phyloP scores from a whole-genome alignment of 208 protist species.

The Crithidia expoeki region DNA sequence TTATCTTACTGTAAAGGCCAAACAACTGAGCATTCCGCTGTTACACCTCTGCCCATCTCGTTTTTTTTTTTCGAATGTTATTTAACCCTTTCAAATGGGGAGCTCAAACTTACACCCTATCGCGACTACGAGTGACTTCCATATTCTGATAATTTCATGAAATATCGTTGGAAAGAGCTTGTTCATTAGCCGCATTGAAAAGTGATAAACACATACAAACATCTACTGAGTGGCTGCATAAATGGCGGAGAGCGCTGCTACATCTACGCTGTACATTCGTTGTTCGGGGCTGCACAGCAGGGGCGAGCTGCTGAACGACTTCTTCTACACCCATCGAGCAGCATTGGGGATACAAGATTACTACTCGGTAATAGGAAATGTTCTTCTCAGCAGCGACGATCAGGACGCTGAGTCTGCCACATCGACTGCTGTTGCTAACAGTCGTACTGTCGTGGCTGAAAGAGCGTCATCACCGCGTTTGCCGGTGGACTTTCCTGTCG shows the following conservation, averaged over 20 bases:
- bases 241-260: constrained; percentile 5
- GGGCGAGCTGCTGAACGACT: constrained; percentile 77
- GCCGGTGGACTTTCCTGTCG: constrained; percentile 57
- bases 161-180: no score
- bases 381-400: background rate
- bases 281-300: constrained; percentile 58
- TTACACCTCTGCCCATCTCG: no score
- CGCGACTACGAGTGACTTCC: no score
- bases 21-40: no score
- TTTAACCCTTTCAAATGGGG: no score
- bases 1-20: no score
- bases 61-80: no score
- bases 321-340: constrained; percentile 55
- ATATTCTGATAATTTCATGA: no score
- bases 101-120: no score
- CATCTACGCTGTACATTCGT: constrained; percentile 69
- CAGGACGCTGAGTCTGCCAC: background rate
- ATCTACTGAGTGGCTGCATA: background rate
- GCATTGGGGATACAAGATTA: constrained; percentile 47
- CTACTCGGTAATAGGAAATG: constrained; percentile 24
- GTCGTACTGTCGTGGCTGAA: background rate
- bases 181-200: no score
- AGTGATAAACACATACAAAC: background rate
- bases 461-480: constrained; percentile 23
- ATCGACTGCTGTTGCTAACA: no score